Evolutionary conservation across 2,329 filamentous ascomycete species (phyloP).

Genomic region (Daldinia eschscholtzii): DNA sequence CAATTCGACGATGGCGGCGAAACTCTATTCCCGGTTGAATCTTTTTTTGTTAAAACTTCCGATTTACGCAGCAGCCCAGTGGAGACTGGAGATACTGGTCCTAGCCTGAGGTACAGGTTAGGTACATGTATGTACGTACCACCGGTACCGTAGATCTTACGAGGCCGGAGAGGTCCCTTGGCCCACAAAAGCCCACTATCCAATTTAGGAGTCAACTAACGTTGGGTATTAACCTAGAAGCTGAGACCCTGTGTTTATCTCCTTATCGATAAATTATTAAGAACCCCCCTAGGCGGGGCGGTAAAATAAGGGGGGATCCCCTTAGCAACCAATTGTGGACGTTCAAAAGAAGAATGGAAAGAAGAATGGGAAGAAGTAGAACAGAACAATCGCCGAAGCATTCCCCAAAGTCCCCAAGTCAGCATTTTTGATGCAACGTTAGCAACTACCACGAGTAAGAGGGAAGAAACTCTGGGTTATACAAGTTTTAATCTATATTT

Average conservation of each 20-base stretch:
- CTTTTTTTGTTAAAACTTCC: not conserved
- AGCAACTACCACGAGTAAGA: slow-evolving; percentile 34
- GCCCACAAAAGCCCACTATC: slow-evolving; percentile 19
- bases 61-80: not conserved
- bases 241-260: slow-evolving; percentile 16
- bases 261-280: slow-evolving; percentile 31
- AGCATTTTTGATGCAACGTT: slow-evolving; percentile 45
- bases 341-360: slow-evolving; percentile 26
- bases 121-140: slow-evolving; percentile 4
- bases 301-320: slow-evolving; percentile 50
- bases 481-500: slow-evolving; percentile 41
- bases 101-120: too few relatives aligned
- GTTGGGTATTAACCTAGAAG: not conserved
- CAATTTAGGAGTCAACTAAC: slow-evolving; percentile 12
- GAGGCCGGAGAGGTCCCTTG: not conserved
- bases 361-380: slow-evolving; percentile 38
- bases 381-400: slow-evolving; percentile 43
- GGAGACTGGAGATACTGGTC: not conserved
- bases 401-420: slow-evolving; percentile 38
- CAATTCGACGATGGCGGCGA: slow-evolving; percentile 13
- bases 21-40: slow-evolving; percentile 30
- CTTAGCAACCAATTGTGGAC: slow-evolving; percentile 50
- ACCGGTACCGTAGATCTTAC: slow-evolving; percentile 19
- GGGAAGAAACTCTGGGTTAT: slow-evolving; percentile 31
- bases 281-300: slow-evolving; percentile 35